Evolutionary conservation across 306 rosid species (phyloP).

Genomic region (Arachis hypogaea): DNA sequence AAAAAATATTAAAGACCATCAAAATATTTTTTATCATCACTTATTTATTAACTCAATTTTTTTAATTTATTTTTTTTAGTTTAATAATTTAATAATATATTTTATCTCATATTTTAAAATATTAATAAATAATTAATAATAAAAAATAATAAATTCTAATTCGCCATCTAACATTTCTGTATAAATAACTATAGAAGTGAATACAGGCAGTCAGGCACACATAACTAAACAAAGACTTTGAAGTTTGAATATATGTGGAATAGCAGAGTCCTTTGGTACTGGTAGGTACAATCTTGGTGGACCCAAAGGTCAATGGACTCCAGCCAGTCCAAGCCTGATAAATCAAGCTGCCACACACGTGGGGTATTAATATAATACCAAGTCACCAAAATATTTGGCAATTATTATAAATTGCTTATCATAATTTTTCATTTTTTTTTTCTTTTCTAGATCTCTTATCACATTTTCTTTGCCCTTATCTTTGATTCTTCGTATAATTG

Average conservation of each 20-base stretch:
- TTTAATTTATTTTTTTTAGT: no score
- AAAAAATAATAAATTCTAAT: no score
- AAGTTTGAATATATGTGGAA: background rate
- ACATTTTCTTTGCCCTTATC: background rate
- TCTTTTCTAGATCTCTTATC: background rate
- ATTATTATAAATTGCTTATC: background rate
- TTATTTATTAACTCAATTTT: no score
- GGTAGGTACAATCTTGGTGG: conserved; percentile 40
- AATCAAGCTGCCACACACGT: conserved; percentile 52
- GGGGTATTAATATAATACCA: conserved; percentile 40
- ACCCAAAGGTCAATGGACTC: conserved; percentile 41
- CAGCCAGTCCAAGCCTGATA: conserved; percentile 27
- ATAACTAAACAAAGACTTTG: background rate
- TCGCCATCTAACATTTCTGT: no score
- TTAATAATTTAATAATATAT: no score
- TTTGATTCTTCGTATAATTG: background rate
- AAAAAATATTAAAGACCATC: no score
- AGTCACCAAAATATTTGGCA: background rate
- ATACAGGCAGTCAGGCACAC: background rate
- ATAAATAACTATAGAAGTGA: background rate
- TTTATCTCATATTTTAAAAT: no score
- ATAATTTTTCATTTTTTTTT: background rate
- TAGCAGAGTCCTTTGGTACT: conserved; percentile 19
- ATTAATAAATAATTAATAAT: no score
- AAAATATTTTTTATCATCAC: no score